Evolutionary conservation across 2,329 filamentous ascomycete species (phyloP).

Genomic region (Trichoderma koningiopsis): DNA sequence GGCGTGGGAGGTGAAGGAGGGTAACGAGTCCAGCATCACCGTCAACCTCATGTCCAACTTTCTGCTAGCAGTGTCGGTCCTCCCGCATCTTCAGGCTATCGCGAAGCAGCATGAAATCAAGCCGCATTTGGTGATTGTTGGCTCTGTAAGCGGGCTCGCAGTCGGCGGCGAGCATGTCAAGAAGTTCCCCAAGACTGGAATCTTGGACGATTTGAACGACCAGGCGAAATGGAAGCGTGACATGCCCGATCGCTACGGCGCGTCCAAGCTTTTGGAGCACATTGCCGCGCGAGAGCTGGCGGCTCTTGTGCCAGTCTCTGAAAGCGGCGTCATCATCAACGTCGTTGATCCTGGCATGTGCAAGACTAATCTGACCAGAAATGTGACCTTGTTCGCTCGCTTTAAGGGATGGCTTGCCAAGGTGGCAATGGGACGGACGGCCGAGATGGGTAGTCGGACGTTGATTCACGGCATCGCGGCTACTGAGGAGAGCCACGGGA

Average conservation of each 20-base stretch:
- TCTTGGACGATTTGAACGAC: constrained; percentile 12
- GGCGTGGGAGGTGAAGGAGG: constrained; percentile 37
- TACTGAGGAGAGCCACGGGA: constrained; percentile 35
- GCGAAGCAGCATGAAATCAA: constrained; percentile 37
- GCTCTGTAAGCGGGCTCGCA: background rate
- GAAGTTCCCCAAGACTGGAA: background rate
- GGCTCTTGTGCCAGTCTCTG: constrained; percentile 31
- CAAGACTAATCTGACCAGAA: constrained; percentile 29
- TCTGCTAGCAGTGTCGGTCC: constrained; percentile 46
- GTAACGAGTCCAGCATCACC: constrained; percentile 46
- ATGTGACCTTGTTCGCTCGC: background rate
- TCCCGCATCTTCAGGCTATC: constrained; percentile 46
- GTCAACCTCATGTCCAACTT: constrained; percentile 53
- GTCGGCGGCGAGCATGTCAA: background rate
- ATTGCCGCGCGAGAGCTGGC: constrained; percentile 35
- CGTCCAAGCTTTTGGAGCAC: constrained; percentile 36
- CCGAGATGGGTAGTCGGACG: constrained; percentile 37
- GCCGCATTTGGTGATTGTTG: constrained; percentile 43
- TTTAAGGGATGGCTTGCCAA: background rate
- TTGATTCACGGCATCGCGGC: constrained; percentile 33
- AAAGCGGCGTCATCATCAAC: constrained; percentile 39
- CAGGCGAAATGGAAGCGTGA: constrained; percentile 13
- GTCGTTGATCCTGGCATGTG: constrained; percentile 37
- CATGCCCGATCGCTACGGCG: constrained; percentile 28
- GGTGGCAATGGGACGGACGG: constrained; percentile 28